Evolutionary conservation across 164 flowering plant genomes (phyloP), one percentile per base, ranked within the genome.

Genomic region (Santalum album): DNA sequence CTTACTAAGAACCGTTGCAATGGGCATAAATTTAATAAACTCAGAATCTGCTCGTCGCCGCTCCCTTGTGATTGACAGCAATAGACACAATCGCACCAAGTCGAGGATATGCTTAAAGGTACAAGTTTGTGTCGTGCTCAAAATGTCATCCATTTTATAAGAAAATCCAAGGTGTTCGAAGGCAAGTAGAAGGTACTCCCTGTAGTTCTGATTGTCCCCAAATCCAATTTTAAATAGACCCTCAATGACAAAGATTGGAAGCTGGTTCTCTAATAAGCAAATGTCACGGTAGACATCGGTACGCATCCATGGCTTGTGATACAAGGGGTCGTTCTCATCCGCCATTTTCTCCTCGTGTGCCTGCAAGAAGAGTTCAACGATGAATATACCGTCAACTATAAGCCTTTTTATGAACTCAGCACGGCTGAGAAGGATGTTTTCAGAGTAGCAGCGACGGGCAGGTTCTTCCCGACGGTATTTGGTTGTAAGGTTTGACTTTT

Each of bases 1-100:
- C 27, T 53, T 34, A 27, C 57, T 27, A 1, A 67, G 65, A 38
- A 26, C 39, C 14, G 55, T 62, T 7, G 51, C 49, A 15, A 24
- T 32, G 18, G 44, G 68, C 11, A 10, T 15, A 29, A 29, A 29
- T 29, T 29, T 29, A n/a, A 4, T 29, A 29, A 29, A 29, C 34
- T 29, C 9, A 29, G 6, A 29, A 9, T 9, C 9, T 29, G 34
- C 6, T 4, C n/a, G n/a, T n/a, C 9, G 34, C 34, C 9, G 34
- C 34, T 29, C 34, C 34, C 34, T 29, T 29, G 34, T 9, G 9
- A 29, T 29, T 29, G 34, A 3, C 9, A 9, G 34, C 9, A 29
- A 29, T 4, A 3, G 9, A 29, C 34, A 9, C 9, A 29, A 29
- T 29, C 34, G 34, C 34, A 29, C 4, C 6, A 29, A n/a, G n/a